Conservation (phyloP, 1,284 basidiomycete species). For the Marasmius fiardii region DNA sequence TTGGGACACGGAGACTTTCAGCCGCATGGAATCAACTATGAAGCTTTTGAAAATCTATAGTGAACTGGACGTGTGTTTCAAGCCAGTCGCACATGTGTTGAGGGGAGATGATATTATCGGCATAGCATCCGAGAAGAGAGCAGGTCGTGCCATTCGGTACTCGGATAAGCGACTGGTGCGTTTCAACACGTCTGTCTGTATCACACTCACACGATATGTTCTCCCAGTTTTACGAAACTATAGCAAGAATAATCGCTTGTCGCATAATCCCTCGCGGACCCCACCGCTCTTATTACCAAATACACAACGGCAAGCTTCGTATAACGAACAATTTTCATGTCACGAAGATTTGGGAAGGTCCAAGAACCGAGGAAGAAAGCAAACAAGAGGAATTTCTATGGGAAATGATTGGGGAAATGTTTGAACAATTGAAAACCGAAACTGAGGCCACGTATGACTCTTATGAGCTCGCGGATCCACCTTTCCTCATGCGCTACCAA, state of each 20-base stretch:
- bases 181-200: not conserved
- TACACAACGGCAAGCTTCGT: not conserved
- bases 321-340: not conserved
- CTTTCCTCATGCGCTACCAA: too few relatives aligned
- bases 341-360: not conserved
- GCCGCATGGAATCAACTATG: slow-evolving; percentile 31
- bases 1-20: slow-evolving; percentile 26
- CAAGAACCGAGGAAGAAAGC: not conserved
- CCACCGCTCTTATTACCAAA: not conserved
- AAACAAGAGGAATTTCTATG: not conserved
- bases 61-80: slow-evolving; percentile 38
- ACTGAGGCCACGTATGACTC: too few relatives aligned
- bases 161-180: slow-evolving; percentile 32
- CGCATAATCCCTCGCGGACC: not conserved
- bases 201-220: not conserved
- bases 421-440: too few relatives aligned
- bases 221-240: not conserved
- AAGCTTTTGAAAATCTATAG: slow-evolving; percentile 29
- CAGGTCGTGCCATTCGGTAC: slow-evolving; percentile 33
- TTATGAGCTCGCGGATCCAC: too few relatives aligned
- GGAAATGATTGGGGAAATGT: too few relatives aligned
- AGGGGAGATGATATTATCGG: slow-evolving; percentile 35
- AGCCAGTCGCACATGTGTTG: slow-evolving; percentile 43
- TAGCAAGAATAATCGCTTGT: not conserved
- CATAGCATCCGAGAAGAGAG: slow-evolving; percentile 38